Base-by-base conservation (phyloP, 805 yeast genomes). In the Candida coleopterorum region DNA sequence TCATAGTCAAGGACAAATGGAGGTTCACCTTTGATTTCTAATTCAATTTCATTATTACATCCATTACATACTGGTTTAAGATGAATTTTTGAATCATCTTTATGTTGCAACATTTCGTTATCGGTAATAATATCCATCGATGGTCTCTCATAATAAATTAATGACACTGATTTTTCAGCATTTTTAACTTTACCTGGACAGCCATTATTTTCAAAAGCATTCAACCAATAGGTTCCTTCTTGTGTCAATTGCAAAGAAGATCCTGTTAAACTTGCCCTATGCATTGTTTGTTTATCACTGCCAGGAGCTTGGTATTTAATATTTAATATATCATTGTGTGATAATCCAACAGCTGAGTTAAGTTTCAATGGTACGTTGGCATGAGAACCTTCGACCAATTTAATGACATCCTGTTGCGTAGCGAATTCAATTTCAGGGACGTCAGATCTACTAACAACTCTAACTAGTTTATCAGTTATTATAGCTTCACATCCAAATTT, bases 1-100 rank as follows among this genome's bases (percentile, higher is more conserved):
- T 75, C 73, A 53, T 87, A 86, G 26, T 75, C 77, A 18, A 88
- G 61, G n/a, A 73, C 58, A 45, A 86, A 86, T 17, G 90, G 89
- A 1, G 79, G 68, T 5, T 73, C 57, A 1, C 87, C 90, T 26
- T 59, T 60, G 24, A 83, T 55, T 2, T 68, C 53, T 23, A 84
- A 38, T 6, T 44, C 47, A 8, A 62, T 47, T 14, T 47, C 45
- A 24, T 56, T 52, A 2, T 39, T 35, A 22, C 62, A 54, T 20
- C 50, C 46, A 34, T 60, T 64, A 37, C 73, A 67, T 3, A 61
- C 49, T 6, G 68, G 47, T 2, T 41, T 45, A 35, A 57, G 52
- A 20, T 45, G 56, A 6, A 42, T 35, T 12, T 42, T 44, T n/a
- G 36, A 37, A n/a, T 53, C 58, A 12, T 47, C 56, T n/a, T 34